phyloP scores from a whole-genome alignment of 495 filamentous ascomycete species.

The Tuber umbilicatum region DNA sequence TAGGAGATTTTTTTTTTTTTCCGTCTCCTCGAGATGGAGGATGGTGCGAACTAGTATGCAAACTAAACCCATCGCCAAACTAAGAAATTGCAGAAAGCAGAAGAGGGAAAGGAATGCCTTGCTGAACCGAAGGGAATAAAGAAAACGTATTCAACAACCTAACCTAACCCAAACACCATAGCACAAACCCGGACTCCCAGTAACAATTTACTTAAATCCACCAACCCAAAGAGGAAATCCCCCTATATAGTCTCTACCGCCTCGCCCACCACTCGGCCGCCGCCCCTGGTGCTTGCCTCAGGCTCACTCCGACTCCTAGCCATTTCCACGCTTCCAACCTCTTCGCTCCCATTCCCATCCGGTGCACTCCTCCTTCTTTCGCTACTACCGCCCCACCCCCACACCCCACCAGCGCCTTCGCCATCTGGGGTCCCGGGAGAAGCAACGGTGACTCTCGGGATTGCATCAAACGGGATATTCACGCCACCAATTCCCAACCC shows the following conservation, averaged over 20 bases:
- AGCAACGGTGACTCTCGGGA: constrained; percentile 27
- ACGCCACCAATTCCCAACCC: constrained; percentile 22
- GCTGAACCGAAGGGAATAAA: neutral
- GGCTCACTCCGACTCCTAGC: neutral
- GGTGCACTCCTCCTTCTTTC: neutral
- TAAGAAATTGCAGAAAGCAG: neutral
- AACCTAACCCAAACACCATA: neutral
- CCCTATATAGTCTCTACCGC: neutral
- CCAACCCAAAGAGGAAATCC: neutral
- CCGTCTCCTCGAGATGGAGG: neutral
- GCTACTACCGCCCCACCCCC: neutral
- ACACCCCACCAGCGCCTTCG: neutral
- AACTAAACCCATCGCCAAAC: neutral
- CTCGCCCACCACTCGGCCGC: neutral
- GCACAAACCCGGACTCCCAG: neutral
- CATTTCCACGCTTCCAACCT: neutral
- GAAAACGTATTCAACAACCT: neutral
- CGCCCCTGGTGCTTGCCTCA: neutral
- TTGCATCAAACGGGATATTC: constrained; percentile 21
- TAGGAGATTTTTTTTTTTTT: constrained; percentile 1
- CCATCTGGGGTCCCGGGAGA: constrained; percentile 22
- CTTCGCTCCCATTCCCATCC: neutral
- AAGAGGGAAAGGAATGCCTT: neutral
- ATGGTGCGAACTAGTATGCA: neutral
- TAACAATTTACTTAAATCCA: neutral